phyloP scores from a whole-genome alignment of 2,329 filamentous ascomycete species.

The Fusarium acutatum region DNA sequence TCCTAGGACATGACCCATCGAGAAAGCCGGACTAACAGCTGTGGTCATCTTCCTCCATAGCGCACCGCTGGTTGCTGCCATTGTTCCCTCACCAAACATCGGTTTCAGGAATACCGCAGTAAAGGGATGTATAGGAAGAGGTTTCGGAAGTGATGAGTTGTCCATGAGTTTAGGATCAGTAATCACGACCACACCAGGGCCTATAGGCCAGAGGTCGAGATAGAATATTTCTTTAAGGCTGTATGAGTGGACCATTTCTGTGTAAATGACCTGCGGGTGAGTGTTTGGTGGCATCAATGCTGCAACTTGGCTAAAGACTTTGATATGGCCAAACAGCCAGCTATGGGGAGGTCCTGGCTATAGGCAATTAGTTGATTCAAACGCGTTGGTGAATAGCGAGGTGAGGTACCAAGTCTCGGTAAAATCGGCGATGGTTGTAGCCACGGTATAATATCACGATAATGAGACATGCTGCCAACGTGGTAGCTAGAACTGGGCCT shows the following conservation, averaged over 20 bases:
- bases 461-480: not conserved
- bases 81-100: not conserved
- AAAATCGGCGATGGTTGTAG: slow-evolving; percentile 17
- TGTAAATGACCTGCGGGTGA: slow-evolving; percentile 15
- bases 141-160: not conserved
- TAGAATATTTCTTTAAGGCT: slow-evolving; percentile 15
- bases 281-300: slow-evolving; percentile 9
- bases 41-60: slow-evolving; percentile 3
- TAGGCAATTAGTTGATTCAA: not conserved
- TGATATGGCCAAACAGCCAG: slow-evolving; percentile 20
- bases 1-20: not conserved
- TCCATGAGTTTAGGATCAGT: slow-evolving; percentile 6
- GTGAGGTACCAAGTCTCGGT: slow-evolving; percentile 1
- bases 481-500: not conserved
- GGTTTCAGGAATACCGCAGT: not conserved
- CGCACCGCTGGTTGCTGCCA: not conserved
- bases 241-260: slow-evolving; percentile 8
- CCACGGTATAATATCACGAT: not conserved
- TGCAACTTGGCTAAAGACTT: not conserved
- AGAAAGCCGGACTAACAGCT: slow-evolving; percentile 11
- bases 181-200: not conserved
- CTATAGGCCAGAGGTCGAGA: slow-evolving; percentile 20
- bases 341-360: slow-evolving; percentile 21
- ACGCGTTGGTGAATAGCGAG: accelerated
- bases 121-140: not conserved